Evolutionary conservation across 345 rosid species (phyloP), one percentile per base, ranked within the genome.

Genomic region (Eucalyptus urophylla): DNA sequence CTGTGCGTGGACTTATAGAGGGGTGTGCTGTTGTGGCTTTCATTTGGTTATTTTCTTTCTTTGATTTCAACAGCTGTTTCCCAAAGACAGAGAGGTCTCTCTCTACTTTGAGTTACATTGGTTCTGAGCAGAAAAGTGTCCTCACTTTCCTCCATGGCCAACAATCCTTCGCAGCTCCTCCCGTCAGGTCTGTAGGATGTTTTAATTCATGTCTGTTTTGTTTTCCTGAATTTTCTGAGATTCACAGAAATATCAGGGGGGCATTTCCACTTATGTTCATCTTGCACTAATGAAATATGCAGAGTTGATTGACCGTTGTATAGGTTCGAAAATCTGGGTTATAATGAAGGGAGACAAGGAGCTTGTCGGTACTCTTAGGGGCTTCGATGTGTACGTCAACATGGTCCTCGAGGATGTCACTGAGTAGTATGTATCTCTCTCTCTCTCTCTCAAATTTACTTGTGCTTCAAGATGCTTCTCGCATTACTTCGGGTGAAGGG

Each of bases 311-410:
- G 90, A 90, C 89, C 88, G 91, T 44, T 88, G 91, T 86, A 86
- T 90, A 29, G 90, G 90, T 25, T 88, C 86, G 5, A 90, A 90
- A 53, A 88, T 88, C 43, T 90, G 91, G 91, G 91, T 90, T 25
- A 90, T 90, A 86, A 88, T 90, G 91, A 90, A 88, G 69, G 91
- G 90, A 49, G 90, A 90, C 89, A 88, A 90, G 91, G 90, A 88
- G 87, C 91, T 90, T 29, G 91, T 90, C 1, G 89, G 90, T 8
- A 90, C 90, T 14, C 88, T 90, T 86, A 76, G 90, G 54, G 90
- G 91, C 15, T 90, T 90, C 29, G 89, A 90, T 60, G 90, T 88
- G 37, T 86, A 90, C 8, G 90, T 88, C 49, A 90, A 80, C 65
- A 90, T 90, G 91, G 90, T 90, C 67, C 90, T 90, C 72, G 90